Base-by-base conservation (phyloP, 768 basidiomycete species). In the Paxillus ammoniavirescens region DNA sequence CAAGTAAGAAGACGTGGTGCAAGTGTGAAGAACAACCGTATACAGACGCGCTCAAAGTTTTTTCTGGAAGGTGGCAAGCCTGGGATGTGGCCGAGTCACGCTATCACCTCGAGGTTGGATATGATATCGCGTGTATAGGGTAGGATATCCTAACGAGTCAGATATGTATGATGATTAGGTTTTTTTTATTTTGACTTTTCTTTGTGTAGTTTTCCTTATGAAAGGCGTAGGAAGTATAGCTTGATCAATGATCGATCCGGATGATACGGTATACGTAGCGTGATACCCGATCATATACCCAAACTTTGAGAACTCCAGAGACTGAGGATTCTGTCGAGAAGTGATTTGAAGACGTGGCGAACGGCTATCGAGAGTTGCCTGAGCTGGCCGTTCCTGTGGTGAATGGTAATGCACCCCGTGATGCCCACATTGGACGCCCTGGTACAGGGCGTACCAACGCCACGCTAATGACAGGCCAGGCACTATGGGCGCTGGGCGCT, bases 401-500 rank as follows among this genome's bases (percentile, higher is more conserved):
- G 13, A 38, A 13, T 38, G 26, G 6, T 4, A 4, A 26, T 26
- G 6, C n/a, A 26, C 3, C 26, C 37, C 37, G 12, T 14, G 37
- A 38, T 38, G 15, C 31, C 31, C 28, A 6, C 28, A 8, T 5
- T 30, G 28, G 28, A 8, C 8, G 31, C 10, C 10, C 31, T 38
- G 37, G 37, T n/a, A n/a, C 37, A 38, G 37, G 37, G 37, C 15
- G 31, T 1, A 31, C 31, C 7, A 10, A 31, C 10, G 31, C 31
- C 31, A 31, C 31, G n/a, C 37, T 9, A n/a, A 38, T 12, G 37
- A 38, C 37, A 38, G 2, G 37, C 37, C 37, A 38, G 37, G 37
- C 37, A 38, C 37, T 38, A 7, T 12, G 37, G 37, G 37, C 13
- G 13, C 37, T 38, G 37, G n/a, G n/a, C 61, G 57, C 63, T 53